Conservation (phyloP, 164 flowering plant species). For the Stephania yunnanensis region DNA sequence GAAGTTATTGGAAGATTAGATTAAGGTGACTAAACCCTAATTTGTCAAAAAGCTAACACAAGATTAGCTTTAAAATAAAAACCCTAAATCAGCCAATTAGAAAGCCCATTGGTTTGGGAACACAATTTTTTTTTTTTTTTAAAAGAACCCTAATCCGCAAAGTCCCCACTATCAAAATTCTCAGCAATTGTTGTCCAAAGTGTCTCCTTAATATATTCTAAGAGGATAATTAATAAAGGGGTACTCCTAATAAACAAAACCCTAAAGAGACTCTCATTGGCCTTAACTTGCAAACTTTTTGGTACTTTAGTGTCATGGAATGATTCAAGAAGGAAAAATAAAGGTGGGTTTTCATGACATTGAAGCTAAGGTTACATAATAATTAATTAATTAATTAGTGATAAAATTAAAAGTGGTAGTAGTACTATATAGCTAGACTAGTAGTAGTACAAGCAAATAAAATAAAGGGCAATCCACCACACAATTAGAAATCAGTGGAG, state of each 20-base stretch:
- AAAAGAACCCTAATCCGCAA: constrained; percentile 7
- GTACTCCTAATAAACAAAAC: background rate
- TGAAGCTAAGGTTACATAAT: constrained; percentile 17
- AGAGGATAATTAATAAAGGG: background rate
- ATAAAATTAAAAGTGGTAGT: background rate
- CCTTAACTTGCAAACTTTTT: background rate
- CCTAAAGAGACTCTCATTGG: constrained; percentile 10
- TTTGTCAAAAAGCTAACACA: constrained; percentile 7
- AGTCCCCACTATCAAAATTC: constrained; percentile 1
- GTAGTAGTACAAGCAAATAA: background rate
- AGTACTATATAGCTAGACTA: background rate
- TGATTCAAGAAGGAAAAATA: constrained; percentile 10
- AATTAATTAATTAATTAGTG: background rate
- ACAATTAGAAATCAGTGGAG: constrained; percentile 27
- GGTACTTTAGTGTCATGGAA: constrained; percentile 2
- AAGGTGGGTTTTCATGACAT: constrained; percentile 13
- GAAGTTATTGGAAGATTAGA: constrained; percentile 3
- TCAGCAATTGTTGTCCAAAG: background rate
- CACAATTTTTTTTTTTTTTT: background rate
- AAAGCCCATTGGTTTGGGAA: constrained; percentile 9
- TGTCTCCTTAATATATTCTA: background rate
- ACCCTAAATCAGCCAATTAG: constrained; percentile 8
- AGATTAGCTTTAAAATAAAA: background rate
- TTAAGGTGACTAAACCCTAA: constrained; percentile 1
- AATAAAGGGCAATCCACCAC: constrained; percentile 27